A percentile compares a stretch with the other conserved stretches of the same genome.
Conservation (phyloP, 1,284 basidiomycete species). For the Moniliella sp. region DNA sequence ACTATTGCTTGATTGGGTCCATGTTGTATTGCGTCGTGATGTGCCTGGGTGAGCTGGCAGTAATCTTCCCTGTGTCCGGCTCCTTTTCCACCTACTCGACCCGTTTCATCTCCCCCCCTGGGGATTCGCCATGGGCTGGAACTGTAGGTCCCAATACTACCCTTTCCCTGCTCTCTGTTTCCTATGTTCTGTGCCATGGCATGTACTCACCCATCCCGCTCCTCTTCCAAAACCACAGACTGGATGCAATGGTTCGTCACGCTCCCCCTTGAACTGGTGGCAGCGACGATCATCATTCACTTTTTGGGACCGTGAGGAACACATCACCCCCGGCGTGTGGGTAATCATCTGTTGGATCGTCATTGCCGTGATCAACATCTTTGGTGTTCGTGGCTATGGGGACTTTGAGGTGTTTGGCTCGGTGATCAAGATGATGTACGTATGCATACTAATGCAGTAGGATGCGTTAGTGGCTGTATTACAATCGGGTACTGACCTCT, state of each 20-base stretch:
- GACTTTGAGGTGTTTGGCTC: slow-evolving; percentile 37
- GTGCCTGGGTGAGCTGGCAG: slow-evolving; percentile 38
- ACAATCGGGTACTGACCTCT: too few relatives aligned
- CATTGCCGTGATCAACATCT: slow-evolving; percentile 52
- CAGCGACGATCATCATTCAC: slow-evolving; percentile 52
- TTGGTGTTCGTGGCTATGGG: slow-evolving; percentile 39
- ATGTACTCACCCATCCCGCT: too few relatives aligned
- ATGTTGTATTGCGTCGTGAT: slow-evolving; percentile 26
- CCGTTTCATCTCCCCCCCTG: slow-evolving; percentile 60
- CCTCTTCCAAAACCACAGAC: too few relatives aligned
- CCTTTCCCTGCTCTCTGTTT: too few relatives aligned
- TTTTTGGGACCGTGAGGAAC: slow-evolving; percentile 42
- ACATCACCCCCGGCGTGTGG: slow-evolving; percentile 50
- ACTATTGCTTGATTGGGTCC: slow-evolving; percentile 25
- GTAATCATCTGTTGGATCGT: slow-evolving; percentile 52
- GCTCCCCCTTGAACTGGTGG: slow-evolving; percentile 55
- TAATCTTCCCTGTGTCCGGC: slow-evolving; percentile 43
- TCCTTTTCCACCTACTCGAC: slow-evolving; percentile 59
- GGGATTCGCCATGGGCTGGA: slow-evolving; percentile 42
- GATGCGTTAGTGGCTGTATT: too few relatives aligned
- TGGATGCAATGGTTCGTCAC: slow-evolving; percentile 38
- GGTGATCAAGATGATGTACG: slow-evolving; percentile 30
- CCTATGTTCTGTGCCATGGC: too few relatives aligned
- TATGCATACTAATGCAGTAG: too few relatives aligned
- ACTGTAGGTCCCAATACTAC: too few relatives aligned